These are phyloP conservation scores for Xerocomellus intermedius DNA, from an alignment of 768 basidiomycete genomes.

Conservation along the genomic window DNA sequence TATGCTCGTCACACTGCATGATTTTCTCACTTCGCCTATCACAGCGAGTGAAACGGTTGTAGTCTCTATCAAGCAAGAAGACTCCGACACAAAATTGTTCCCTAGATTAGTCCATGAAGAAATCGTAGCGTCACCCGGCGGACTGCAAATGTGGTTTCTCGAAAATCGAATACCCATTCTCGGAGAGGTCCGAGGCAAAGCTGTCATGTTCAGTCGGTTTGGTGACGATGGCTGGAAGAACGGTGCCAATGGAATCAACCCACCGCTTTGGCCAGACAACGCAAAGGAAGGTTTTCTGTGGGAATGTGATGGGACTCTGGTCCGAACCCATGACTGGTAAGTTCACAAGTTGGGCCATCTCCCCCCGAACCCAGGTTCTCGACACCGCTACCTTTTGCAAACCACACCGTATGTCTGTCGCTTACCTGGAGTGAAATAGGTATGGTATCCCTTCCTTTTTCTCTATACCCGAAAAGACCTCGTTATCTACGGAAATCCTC, in stretches of 20 bases:
- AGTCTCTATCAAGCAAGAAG: constrained; percentile 90
- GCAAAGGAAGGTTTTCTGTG: constrained; percentile 71
- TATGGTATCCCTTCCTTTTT: constrained; percentile 79
- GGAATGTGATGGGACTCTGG: constrained; percentile 65
- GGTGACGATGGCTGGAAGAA: constrained; percentile 64
- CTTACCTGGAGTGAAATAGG: constrained; percentile 42
- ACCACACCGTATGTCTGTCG: neutral
- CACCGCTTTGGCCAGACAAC: constrained; percentile 83
- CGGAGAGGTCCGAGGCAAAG: constrained; percentile 84
- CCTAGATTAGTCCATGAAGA: constrained; percentile 64
- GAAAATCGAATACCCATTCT: constrained; percentile 77
- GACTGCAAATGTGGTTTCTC: constrained; percentile 72
- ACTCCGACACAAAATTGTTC: constrained; percentile 53
- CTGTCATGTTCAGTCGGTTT: constrained; percentile 84
- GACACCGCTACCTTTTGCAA: neutral
- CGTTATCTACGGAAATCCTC: constrained; percentile 54
- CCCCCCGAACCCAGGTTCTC: neutral
- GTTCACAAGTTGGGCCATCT: constrained; percentile 7
- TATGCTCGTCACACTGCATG: constrained; percentile 59
- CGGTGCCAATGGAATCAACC: constrained; percentile 84
- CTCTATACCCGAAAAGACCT: constrained; percentile 79
- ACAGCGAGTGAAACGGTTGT: constrained; percentile 73
- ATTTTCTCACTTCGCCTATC: constrained; percentile 58
- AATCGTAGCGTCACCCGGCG: constrained; percentile 52
- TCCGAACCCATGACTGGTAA: constrained; percentile 86